Evolutionary conservation across 2,329 filamentous ascomycete genomes (phyloP), one percentile per base, ranked within the genome.

Genomic region (Phyllosticta capitalensis): DNA sequence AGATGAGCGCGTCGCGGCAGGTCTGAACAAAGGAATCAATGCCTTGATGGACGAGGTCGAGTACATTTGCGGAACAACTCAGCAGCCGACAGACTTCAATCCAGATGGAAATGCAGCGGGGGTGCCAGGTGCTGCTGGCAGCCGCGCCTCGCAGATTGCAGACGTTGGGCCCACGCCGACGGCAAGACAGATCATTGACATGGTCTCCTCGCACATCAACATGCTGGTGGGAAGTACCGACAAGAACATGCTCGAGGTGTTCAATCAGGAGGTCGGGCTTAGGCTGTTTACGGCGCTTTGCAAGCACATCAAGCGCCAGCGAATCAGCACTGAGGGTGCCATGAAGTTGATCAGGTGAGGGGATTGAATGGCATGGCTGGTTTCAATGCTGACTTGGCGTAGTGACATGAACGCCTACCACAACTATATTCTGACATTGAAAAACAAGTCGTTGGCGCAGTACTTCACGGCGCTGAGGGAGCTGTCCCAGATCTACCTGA

Each of bases 31-130:
- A 76, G 94, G 94, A 64, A 97, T 99, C 63, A 92, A 99, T 69
- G 94, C 96, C 60, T 82, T 99, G 51, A 97, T 99, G 88, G 91
- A 95, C 67, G 94, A 99, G 75, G 92, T 97, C 26, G 94, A 99
- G 72, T 96, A 95, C 70, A 82, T 99, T 38, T 91, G 91, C 67
- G 91, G 89, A 19, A 96, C 92, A 0, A 90, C 87, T 2, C 94
- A 99, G 71, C 77, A 81, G 22, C 87, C 91, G 0, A 88, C 88
- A 0, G 94, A 99, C 75, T 99, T 94, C 75, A 96, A 97, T 68
- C 92, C 94, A 0, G 38, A 45, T 5, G 38, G 38, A 45, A 6
- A 45, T 5, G 38, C 38, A 6, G 38, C 38, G 38, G 38, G 38
- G 1, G 7, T 45, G 38, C 14, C 38, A 14, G n/a, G n/a, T 4